A percentile compares a stretch with the other conserved stretches of the same genome.
phyloP scores from a whole-genome alignment of 305 asterid genomes.

The Caryopteris hybrid region DNA sequence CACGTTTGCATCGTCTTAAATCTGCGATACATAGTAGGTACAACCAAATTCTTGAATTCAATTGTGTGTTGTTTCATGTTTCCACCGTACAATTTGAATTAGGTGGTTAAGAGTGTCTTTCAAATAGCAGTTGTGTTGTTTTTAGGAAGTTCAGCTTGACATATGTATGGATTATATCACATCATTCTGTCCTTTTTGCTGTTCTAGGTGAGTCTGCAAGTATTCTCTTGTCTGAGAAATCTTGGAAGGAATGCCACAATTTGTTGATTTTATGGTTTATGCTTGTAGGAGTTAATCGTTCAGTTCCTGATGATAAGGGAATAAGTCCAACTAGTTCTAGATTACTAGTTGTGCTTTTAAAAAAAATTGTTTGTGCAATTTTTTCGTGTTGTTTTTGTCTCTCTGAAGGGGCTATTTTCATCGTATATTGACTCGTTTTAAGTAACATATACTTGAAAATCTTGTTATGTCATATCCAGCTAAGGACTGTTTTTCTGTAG shows the following conservation, averaged over 20 bases:
- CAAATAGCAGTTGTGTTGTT: neutral
- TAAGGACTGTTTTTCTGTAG: neutral
- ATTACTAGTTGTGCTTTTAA: conserved; percentile 1
- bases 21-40: neutral
- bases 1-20: conserved; percentile 5
- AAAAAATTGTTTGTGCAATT: neutral
- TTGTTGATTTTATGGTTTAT: neutral
- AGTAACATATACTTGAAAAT: neutral
- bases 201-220: neutral
- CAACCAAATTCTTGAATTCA: conserved; percentile 11
- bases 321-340: conserved; percentile 8
- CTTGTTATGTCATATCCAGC: neutral
- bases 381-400: neutral
- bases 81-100: neutral
- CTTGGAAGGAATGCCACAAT: neutral
- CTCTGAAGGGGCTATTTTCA: neutral
- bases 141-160: neutral
- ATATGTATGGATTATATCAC: neutral
- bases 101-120: neutral
- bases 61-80: neutral
- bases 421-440: neutral
- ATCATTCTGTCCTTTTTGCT: neutral
- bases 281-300: neutral
- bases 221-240: conserved; percentile 10
- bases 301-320: conserved; percentile 9